Conservation (phyloP, 2,329 filamentous ascomycete species). For the Aspergillus glaucus region DNA sequence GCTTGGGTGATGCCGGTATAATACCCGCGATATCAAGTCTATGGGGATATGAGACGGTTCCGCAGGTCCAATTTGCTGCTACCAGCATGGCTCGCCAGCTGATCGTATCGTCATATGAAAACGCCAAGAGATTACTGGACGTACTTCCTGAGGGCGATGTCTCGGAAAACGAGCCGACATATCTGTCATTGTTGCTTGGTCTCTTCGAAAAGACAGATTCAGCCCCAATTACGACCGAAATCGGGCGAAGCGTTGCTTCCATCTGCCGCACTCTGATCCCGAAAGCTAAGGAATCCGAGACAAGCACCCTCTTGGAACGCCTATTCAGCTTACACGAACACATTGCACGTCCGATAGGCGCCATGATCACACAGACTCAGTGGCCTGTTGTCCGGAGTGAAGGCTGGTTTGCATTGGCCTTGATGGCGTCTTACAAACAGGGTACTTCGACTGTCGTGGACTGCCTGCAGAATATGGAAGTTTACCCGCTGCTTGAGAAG, state of each 20-base stretch:
- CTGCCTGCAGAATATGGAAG: constrained; percentile 29
- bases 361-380: constrained; percentile 41
- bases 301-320: constrained; percentile 21
- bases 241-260: constrained; percentile 41
- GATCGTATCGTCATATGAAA: constrained; percentile 31
- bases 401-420: constrained; percentile 44
- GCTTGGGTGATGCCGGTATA: constrained; percentile 34
- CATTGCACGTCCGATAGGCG: constrained; percentile 34
- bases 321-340: constrained; percentile 31
- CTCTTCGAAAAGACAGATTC: constrained; percentile 40
- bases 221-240: constrained; percentile 40
- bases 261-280: constrained; percentile 37
- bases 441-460: constrained; percentile 30
- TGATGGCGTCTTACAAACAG: constrained; percentile 35
- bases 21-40: constrained; percentile 34
- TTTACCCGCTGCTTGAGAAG: constrained; percentile 28
- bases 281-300: constrained; percentile 18
- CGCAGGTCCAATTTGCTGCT: constrained; percentile 40
- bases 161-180: constrained; percentile 25
- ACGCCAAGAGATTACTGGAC: constrained; percentile 32
- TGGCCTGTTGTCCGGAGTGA: constrained; percentile 45
- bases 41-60: constrained; percentile 37
- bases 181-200: constrained; percentile 37
- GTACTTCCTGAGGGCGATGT: constrained; percentile 23
- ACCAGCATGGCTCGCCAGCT: constrained; percentile 37